A percentile compares a stretch with the other conserved stretches of the same genome.
phyloP scores from a whole-genome alignment of 345 rosid species.

The Linum trigynum region DNA sequence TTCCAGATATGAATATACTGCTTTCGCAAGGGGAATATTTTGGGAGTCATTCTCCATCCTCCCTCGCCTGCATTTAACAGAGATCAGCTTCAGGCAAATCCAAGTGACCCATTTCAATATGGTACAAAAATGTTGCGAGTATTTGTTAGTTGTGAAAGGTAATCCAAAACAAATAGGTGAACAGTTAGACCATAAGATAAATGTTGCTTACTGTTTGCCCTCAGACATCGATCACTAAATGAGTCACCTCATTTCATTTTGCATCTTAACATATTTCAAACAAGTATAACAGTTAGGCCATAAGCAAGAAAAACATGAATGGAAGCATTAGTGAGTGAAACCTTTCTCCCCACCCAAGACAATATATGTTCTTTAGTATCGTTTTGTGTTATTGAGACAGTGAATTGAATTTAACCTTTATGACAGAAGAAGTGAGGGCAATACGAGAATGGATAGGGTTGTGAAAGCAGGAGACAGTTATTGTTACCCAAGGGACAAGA shows the following conservation, averaged over 20 bases:
- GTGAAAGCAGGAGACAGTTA: neutral
- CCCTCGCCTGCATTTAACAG: conserved; percentile 47
- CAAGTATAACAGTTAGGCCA: neutral
- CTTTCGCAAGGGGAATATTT: conserved; percentile 53
- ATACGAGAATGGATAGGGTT: neutral
- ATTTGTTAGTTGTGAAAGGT: neutral
- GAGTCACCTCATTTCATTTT: neutral
- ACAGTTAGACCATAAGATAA: neutral
- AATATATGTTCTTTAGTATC: too few relatives aligned
- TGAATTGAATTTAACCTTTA: neutral
- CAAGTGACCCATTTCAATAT: conserved; percentile 1
- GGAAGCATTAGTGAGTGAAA: neutral
- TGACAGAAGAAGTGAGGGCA: neutral
- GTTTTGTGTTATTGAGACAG: neutral
- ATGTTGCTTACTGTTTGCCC: neutral
- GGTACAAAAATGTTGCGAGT: neutral
- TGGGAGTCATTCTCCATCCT: conserved; percentile 46
- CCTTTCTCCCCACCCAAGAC: neutral
- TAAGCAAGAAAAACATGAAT: neutral
- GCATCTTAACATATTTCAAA: neutral
- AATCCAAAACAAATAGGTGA: neutral
- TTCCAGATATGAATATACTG: conserved; percentile 54
- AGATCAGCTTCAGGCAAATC: neutral
- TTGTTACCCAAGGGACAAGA: neutral
- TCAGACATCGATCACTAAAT: neutral